A percentile compares a stretch with the other conserved stretches of the same genome.
phyloP scores from a whole-genome alignment of 495 filamentous ascomycete genomes.

The Viridothelium virens region DNA sequence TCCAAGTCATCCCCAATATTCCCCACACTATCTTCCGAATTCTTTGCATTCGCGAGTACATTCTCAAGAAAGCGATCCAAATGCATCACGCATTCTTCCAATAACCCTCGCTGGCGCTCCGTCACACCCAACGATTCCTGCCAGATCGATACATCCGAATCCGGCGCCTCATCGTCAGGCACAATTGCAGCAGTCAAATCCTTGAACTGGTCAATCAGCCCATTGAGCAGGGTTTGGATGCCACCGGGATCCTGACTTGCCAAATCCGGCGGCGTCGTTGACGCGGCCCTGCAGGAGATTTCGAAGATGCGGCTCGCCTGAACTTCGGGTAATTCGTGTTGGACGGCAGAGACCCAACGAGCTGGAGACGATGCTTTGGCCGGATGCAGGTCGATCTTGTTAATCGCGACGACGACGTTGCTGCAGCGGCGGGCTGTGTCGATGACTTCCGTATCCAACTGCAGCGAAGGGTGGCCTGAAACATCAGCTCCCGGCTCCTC shows the following conservation, averaged over 20 bases:
- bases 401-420: slow-evolving; percentile 63
- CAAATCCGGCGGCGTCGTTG: slow-evolving; percentile 32
- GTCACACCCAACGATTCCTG: slow-evolving; percentile 85
- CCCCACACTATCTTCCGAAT: slow-evolving; percentile 31
- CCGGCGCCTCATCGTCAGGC: slow-evolving; percentile 28
- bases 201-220: slow-evolving; percentile 60
- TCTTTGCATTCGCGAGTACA: slow-evolving; percentile 13
- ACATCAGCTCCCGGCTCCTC: slow-evolving; percentile 36
- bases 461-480: slow-evolving; percentile 33
- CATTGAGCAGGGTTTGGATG: slow-evolving; percentile 59
- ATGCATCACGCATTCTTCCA: slow-evolving; percentile 60
- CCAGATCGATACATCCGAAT: slow-evolving; percentile 48
- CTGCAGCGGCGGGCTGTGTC: slow-evolving; percentile 51
- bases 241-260: slow-evolving; percentile 49
- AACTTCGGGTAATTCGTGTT: slow-evolving; percentile 27
- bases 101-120: slow-evolving; percentile 75
- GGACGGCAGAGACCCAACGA: slow-evolving; percentile 24
- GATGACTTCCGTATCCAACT: slow-evolving; percentile 51
- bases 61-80: slow-evolving; percentile 59
- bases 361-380: slow-evolving; percentile 15
- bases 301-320: slow-evolving; percentile 44
- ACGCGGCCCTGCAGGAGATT: slow-evolving; percentile 56
- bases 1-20: slow-evolving; percentile 48
- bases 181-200: slow-evolving; percentile 57
- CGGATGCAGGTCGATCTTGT: slow-evolving; percentile 66